Base-by-base conservation (phyloP, 768 basidiomycete species). In the Psilocybe tampanensis region DNA sequence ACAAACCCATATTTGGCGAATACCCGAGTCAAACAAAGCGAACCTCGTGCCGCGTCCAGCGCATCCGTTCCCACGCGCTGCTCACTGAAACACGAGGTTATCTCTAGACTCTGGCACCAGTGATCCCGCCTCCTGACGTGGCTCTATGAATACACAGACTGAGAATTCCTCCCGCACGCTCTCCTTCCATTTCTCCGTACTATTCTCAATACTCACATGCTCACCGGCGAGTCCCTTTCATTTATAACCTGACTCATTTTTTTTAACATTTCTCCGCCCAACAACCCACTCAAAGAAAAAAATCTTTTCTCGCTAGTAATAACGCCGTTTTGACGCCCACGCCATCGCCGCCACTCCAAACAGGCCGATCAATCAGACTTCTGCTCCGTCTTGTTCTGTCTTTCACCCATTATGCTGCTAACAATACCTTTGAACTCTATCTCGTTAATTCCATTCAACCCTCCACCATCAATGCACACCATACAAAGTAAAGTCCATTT, bases 41-140 rank as follows among this genome's bases (percentile, higher is more conserved):
- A 39, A 39, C 55, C 55, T 53, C 52, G 53, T 55, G 58, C 48
- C 58, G 44, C 47, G 41, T 44, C 48, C 47, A 50, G 42, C 53
- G 36, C 49, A 34, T 11, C 26, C 15, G 17, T 55, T 60, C 59
- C 44, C 59, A 52, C 59, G 54, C 48, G 45, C 17, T 45, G 59
- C 21, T 55, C 59, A 44, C 53, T 63, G 62, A 63, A 60, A 63
- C 62, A 63, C 62, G 62, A 60, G 62, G 59, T 47, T 45, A 50
- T 33, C 41, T 24, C 2, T 26, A 6, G 41, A 17, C 53, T 2
- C 6, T 2, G 23, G 5, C 33, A 44, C 51, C 11, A 39, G 43
- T 52, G 39, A 52, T 52, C 36, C 51, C 34, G 48, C 34, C 22
- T 24, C 43, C 42, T 58, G 51, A 58, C 51, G 57, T 53, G 57